These are phyloP conservation scores for Massariosphaeria phaeospora DNA, from an alignment of 495 filamentous ascomycete species.

Conservation along the genomic window DNA sequence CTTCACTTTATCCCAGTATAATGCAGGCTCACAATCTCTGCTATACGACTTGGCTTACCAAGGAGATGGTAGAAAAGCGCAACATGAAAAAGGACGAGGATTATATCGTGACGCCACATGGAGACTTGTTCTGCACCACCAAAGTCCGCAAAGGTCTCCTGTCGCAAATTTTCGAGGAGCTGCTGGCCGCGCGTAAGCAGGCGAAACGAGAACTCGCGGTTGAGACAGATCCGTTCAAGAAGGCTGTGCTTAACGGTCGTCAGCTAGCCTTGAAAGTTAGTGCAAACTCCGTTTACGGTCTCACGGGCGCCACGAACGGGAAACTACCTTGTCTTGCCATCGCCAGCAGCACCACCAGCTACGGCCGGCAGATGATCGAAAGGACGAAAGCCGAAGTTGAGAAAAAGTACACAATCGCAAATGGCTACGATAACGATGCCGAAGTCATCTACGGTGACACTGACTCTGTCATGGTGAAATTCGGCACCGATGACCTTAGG, in stretches of 20 bases:
- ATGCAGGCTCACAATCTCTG: constrained; percentile 99
- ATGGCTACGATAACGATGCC: constrained; percentile 90
- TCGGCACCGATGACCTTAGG: constrained; percentile 76
- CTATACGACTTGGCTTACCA: constrained; percentile 91
- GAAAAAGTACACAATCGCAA: constrained; percentile 77
- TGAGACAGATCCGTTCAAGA: constrained; percentile 94
- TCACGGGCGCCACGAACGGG: constrained; percentile 92
- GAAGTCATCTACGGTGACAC: constrained; percentile 98
- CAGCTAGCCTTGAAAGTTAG: constrained; percentile 95
- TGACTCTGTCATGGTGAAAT: constrained; percentile 99
- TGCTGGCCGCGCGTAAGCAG: constrained; percentile 81
- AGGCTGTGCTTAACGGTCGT: constrained; percentile 94
- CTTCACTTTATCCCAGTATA: constrained; percentile 95
- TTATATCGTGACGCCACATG: constrained; percentile 92
- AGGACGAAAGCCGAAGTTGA: constrained; percentile 94
- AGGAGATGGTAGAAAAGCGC: constrained; percentile 67
- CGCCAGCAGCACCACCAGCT: constrained; percentile 92
- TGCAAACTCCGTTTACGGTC: constrained; percentile 95
- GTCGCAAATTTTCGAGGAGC: constrained; percentile 89
- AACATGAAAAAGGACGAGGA: constrained; percentile 77
- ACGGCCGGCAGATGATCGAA: constrained; percentile 97
- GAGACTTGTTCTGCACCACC: constrained; percentile 84
- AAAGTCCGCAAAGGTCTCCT: constrained; percentile 89
- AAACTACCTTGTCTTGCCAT: constrained; percentile 94
- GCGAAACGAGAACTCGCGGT: constrained; percentile 86